A percentile compares a stretch with the other conserved stretches of the same genome.
Evolutionary conservation across 345 rosid genomes (phyloP).

Genomic region (Anastatica hierochuntica): DNA sequence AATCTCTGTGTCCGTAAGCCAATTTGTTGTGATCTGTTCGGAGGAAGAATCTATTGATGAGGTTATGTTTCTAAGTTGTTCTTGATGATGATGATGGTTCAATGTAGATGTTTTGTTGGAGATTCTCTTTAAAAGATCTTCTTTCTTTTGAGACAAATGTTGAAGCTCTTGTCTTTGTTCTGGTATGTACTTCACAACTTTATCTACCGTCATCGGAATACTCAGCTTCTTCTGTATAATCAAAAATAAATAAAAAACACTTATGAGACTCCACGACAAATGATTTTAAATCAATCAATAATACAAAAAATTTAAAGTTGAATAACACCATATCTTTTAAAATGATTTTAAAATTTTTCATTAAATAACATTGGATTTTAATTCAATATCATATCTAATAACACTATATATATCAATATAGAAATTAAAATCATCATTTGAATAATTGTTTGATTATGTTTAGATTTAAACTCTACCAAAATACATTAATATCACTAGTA

Average conservation of each 20-base stretch:
- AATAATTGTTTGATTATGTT: too few relatives aligned
- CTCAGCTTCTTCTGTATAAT: slow-evolving; percentile 39
- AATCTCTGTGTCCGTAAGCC: slow-evolving; percentile 40
- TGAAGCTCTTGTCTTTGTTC: slow-evolving; percentile 38
- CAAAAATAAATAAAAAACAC: not conserved
- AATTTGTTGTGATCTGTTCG: slow-evolving; percentile 25
- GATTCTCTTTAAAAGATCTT: slow-evolving; percentile 33
- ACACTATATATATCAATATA: too few relatives aligned
- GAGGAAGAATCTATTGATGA: slow-evolving; percentile 7
- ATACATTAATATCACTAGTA: too few relatives aligned
- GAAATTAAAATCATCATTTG: too few relatives aligned
- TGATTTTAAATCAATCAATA: too few relatives aligned
- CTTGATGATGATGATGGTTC: slow-evolving; percentile 13
- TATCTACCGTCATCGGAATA: slow-evolving; percentile 39
- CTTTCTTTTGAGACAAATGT: slow-evolving; percentile 29
- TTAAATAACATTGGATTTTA: too few relatives aligned
- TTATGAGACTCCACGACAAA: too few relatives aligned
- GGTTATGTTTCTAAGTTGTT: slow-evolving; percentile 20
- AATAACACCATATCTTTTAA: too few relatives aligned
- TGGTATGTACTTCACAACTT: slow-evolving; percentile 45
- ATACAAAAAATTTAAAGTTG: too few relatives aligned
- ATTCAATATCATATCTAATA: too few relatives aligned
- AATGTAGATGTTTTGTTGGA: slow-evolving; percentile 5
- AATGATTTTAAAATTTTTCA: too few relatives aligned
- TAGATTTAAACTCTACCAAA: too few relatives aligned